These are phyloP conservation scores for Iberis pinnata DNA, from an alignment of 345 rosid genomes.

Conservation along the genomic window DNA sequence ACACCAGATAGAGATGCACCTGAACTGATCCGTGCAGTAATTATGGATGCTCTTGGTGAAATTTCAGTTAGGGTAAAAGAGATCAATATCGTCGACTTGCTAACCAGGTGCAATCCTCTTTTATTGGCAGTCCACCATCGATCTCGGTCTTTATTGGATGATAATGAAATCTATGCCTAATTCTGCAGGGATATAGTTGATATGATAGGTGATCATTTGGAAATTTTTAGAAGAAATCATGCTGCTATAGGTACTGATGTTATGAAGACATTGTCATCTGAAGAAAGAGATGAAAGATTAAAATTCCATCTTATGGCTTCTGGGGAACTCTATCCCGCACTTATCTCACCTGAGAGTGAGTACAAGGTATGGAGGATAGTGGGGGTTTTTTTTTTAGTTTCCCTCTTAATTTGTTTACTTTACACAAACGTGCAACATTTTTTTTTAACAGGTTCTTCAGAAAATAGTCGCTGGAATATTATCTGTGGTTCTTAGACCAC, in stretches of 20 bases:
- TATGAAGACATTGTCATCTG: conserved; percentile 76
- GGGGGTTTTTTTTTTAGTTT: conserved; percentile 23
- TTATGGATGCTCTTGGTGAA: conserved; percentile 90
- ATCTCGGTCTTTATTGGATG: neutral
- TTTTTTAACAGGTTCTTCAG: conserved; percentile 62
- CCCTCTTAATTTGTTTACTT: conserved; percentile 12
- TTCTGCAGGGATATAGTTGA: conserved; percentile 87
- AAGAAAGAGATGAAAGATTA: conserved; percentile 90
- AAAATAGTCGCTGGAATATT: conserved; percentile 73
- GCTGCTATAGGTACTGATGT: conserved; percentile 82
- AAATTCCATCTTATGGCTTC: conserved; percentile 80
- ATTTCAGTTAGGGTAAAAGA: conserved; percentile 74
- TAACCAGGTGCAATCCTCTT: conserved; percentile 52
- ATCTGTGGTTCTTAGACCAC: conserved; percentile 70
- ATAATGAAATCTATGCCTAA: conserved; percentile 16
- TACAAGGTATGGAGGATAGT: conserved; percentile 80
- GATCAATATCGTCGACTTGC: conserved; percentile 73
- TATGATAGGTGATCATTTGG: conserved; percentile 85
- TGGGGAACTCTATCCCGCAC: conserved; percentile 90
- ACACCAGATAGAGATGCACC: conserved; percentile 88
- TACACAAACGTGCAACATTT: conserved; percentile 5
- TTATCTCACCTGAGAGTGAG: conserved; percentile 88
- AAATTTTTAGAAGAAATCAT: conserved; percentile 84
- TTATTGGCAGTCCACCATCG: neutral
- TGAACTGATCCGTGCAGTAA: conserved; percentile 65